phyloP scores from a whole-genome alignment of 2,329 filamentous ascomycete genomes.

The Aulographum hederae region DNA sequence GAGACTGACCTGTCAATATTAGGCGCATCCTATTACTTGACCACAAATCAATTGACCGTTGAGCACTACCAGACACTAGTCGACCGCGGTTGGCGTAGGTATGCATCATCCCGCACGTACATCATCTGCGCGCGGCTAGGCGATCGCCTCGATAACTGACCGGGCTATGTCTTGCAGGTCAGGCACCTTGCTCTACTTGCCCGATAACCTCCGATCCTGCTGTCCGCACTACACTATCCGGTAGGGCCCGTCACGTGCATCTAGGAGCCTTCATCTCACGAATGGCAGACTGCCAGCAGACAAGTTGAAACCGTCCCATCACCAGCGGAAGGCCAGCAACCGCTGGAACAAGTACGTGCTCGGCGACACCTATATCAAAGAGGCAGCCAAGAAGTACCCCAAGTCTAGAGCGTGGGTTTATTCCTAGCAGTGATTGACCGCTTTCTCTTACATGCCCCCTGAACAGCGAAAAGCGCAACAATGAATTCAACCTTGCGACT shows the following conservation, averaged over 20 bases:
- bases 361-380: constrained; percentile 48
- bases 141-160: no score
- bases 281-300: constrained; percentile 39
- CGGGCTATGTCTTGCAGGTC: no score
- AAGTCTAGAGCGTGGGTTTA: constrained; percentile 41
- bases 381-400: constrained; percentile 45
- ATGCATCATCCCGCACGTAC: constrained; percentile 22
- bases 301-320: constrained; percentile 45
- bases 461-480: no score
- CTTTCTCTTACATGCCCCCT: no score
- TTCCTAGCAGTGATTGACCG: not conserved
- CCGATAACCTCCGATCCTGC: constrained; percentile 62
- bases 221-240: constrained; percentile 80
- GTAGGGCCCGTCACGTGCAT: constrained; percentile 11
- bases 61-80: constrained; percentile 54
- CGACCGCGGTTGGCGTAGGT: constrained; percentile 63
- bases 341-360: constrained; percentile 56
- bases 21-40: constrained; percentile 61
- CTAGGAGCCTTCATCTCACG: not conserved
- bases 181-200: constrained; percentile 52
- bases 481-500: constrained; percentile 46
- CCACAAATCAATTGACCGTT: constrained; percentile 40
- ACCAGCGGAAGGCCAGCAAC: constrained; percentile 60
- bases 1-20: no score
- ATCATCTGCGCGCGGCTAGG: no score